phyloP scores from a whole-genome alignment of 2,329 filamentous ascomycete genomes.

The Neophaeococcomyces aloes region DNA sequence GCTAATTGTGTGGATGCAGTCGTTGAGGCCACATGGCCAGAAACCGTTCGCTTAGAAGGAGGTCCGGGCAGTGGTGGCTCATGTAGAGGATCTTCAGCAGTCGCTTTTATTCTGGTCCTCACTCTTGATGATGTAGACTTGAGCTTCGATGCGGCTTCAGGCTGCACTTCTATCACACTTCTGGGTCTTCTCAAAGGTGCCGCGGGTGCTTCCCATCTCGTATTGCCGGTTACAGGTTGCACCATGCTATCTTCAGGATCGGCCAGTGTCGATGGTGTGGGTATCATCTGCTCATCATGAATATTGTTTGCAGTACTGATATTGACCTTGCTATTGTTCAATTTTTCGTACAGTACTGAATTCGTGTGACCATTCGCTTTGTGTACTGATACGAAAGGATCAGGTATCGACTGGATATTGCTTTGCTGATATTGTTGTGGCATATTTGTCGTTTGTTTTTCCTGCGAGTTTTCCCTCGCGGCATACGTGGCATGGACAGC shows the following conservation, averaged over 20 bases:
- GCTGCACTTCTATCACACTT: constrained; percentile 41
- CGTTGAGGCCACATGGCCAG: constrained; percentile 57
- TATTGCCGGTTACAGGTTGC: constrained; percentile 14
- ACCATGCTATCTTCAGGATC: constrained; percentile 16
- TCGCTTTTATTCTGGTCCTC: constrained; percentile 30
- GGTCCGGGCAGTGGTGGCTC: constrained; percentile 36
- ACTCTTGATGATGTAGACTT: constrained; percentile 41
- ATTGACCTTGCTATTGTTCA: constrained; percentile 37
- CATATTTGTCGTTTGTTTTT: not conserved
- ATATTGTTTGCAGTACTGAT: constrained; percentile 21
- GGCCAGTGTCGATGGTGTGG: constrained; percentile 14
- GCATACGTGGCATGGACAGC: constrained; percentile 28
- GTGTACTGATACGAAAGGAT: constrained; percentile 33
- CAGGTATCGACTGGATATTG: constrained; percentile 28
- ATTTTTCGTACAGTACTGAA: constrained; percentile 39
- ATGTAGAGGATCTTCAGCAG: constrained; percentile 32
- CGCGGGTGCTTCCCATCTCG: constrained; percentile 33
- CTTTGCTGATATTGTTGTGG: constrained; percentile 19
- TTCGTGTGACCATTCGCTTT: constrained; percentile 30
- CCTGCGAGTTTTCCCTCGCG: constrained; percentile 3
- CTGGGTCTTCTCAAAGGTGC: constrained; percentile 42
- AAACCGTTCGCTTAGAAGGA: constrained; percentile 68
- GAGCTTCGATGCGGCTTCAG: constrained; percentile 55
- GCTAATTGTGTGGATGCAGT: constrained; percentile 44
- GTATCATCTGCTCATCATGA: constrained; percentile 16